Conservation (phyloP, 2,329 filamentous ascomycete genomes). For the Aspergillus candidus region DNA sequence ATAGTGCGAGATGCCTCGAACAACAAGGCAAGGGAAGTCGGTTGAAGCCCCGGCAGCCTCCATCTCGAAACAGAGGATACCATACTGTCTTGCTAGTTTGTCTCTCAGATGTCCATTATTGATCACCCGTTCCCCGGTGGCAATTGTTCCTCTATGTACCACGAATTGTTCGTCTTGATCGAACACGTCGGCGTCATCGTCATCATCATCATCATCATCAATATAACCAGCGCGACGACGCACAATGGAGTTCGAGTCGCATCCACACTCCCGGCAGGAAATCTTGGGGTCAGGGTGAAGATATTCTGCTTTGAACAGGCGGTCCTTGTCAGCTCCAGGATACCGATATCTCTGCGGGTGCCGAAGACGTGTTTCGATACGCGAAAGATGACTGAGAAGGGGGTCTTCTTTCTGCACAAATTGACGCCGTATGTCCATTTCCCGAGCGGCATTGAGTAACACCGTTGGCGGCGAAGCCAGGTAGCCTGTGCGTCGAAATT, state of each 20-base stretch:
- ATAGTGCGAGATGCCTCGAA: slow-evolving; percentile 8
- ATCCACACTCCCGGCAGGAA: no score
- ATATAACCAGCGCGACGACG: not conserved
- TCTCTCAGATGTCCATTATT: slow-evolving; percentile 3
- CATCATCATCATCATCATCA: not conserved
- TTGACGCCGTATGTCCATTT: not conserved
- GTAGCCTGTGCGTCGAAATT: not conserved
- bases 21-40: slow-evolving; percentile 7
- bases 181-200: not conserved
- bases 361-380: no score
- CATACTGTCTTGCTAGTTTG: not conserved
- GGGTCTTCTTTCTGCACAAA: no score
- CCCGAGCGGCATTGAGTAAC: not conserved
- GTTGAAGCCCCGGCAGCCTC: slow-evolving; percentile 5
- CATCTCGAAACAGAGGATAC: slow-evolving; percentile 6
- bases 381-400: no score
- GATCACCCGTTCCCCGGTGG: slow-evolving; percentile 6
- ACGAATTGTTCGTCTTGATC: not conserved
- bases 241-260: no score
- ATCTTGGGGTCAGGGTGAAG: no score
- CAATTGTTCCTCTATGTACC: slow-evolving; percentile 8
- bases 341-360: no score
- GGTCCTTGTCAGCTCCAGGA: no score
- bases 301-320: no score
- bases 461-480: slow-evolving; percentile 4